Base-by-base conservation (phyloP, 495 filamentous ascomycete genomes). In the Aspergillus biplanus region DNA sequence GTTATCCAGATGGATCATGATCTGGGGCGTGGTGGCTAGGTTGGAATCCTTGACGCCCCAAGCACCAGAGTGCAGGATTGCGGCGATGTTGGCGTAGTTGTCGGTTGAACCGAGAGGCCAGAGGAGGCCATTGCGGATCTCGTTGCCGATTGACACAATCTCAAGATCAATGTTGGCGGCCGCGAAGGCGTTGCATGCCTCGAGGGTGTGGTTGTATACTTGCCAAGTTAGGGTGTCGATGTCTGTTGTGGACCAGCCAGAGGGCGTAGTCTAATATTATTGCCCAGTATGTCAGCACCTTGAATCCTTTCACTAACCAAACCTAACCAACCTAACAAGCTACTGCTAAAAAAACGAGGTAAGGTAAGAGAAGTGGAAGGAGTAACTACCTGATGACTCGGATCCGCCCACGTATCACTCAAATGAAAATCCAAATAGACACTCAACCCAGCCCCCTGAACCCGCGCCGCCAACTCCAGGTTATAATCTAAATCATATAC, bases 341-440 rank as follows among this genome's bases (percentile, higher is more conserved):
- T 27, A 27, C 21, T 27, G 2, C 21, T 27, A 27, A 27, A 27
- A 27, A 27, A 27, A 27, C 2, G 21, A 27, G 21, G 21, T 27
- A 53, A 34, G 1, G 18, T 13, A 11, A 35, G 18, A 33, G 33
- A 37, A 49, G 5, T 35, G 59, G 39, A 49, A 7, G 39, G 13
- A 49, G 16, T 35, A 63, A 57, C 31, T 71, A 80, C 78, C 67
- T 84, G 78, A 47, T 75, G 47, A 59, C 74, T 70, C 31, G 79
- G 80, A 67, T 82, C 80, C 0, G 79, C 79, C 83, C 82, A 93
- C 6, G 84, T 90, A 76, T 92, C 87, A 69, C 83, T 86, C 61
- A 85, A 86, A 74, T 92, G 89, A 59, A 92, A 74, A 71, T 93
- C 86, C 56, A 92, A 73, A 65, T 89, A 90, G 12, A 91, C 80